Base-by-base conservation (phyloP, 345 rosid genomes). In the Murraya paniculata region DNA sequence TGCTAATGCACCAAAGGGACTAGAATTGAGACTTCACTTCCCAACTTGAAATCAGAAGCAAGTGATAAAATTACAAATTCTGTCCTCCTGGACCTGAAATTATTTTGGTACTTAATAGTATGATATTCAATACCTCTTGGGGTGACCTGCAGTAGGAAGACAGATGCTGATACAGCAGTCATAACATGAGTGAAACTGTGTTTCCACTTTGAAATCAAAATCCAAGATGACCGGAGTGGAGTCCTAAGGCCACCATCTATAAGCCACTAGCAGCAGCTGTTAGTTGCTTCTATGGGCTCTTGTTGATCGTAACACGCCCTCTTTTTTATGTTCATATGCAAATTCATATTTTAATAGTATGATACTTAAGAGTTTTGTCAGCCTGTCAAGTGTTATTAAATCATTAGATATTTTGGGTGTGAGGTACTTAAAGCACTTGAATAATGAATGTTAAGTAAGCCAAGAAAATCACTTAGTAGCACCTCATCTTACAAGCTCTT, bases 1-100 rank as follows among this genome's bases (percentile, higher is more conserved):
- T 53, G 78, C 11, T 64, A n/a, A 14, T 76, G 72, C 55, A 48
- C 38, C 55, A 67, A 65, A 67, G 25, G 55, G 65, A 33, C 30
- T 59, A 24, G 36, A 60, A 10, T 16, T 35, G 24, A 73, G 27
- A 22, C 41, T 25, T 10, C 38, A 67, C 35, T 55, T 4, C 10
- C 27, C 36, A 67, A 67, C 66, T 36, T 25, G 31, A 66, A 75
- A 66, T 38, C 39, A 36, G 14, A 76, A 50, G 62, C 24, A 7
- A n/a, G 45, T 7, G 18, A 64, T 50, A 31, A 36, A 65, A 35
- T 21, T 35, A 14, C 33, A 35, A 13, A 39, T 73, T n/a, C 41
- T 55, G 7, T 55, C 18, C 13, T 50, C 21, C 64, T 36, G 38
- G 64, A 73, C 35, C 7, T 59, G 57, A 33, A 33, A 71, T 53